Percentiles rank a stretch among this genome's conserved stretches.
These are phyloP conservation scores for Blakeslea trispora DNA, from an alignment of 371 early-diverging fungal genomes.

Conservation along the genomic window DNA sequence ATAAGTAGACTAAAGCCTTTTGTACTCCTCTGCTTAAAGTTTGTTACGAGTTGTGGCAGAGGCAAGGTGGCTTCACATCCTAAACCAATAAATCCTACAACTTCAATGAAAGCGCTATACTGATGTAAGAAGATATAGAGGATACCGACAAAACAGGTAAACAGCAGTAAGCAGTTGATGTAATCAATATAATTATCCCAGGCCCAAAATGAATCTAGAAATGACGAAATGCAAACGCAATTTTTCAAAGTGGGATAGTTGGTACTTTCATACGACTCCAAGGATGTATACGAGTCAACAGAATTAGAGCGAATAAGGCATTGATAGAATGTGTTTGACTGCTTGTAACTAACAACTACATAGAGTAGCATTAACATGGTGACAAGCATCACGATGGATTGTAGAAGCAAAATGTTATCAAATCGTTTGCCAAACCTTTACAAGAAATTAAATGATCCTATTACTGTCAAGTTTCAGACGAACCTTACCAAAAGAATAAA, in stretches of 20 bases:
- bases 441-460: not conserved
- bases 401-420: constrained; percentile 57
- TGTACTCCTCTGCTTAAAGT: constrained; percentile 53
- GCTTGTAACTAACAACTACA: constrained; percentile 37
- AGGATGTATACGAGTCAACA: constrained; percentile 16
- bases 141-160: constrained; percentile 35
- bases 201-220: constrained; percentile 32
- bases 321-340: no score
- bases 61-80: constrained; percentile 67
- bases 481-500: constrained; percentile 58
- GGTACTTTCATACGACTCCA: constrained; percentile 3
- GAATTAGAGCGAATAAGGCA: constrained; percentile 16
- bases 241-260: constrained; percentile 8
- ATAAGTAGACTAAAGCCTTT: constrained; percentile 58
- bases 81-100: constrained; percentile 46
- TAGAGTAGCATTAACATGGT: constrained; percentile 57
- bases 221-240: constrained; percentile 16
- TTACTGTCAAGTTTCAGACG: constrained; percentile 1
- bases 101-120: constrained; percentile 33
- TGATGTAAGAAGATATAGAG: constrained; percentile 43
- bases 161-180: constrained; percentile 47
- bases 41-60: constrained; percentile 59
- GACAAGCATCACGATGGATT: constrained; percentile 65
- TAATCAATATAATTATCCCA: constrained; percentile 50
- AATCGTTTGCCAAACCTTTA: constrained; percentile 60